These are phyloP conservation scores for Rhynchosporium agropyri DNA, from an alignment of 2,329 filamentous ascomycete genomes.

Conservation along the genomic window DNA sequence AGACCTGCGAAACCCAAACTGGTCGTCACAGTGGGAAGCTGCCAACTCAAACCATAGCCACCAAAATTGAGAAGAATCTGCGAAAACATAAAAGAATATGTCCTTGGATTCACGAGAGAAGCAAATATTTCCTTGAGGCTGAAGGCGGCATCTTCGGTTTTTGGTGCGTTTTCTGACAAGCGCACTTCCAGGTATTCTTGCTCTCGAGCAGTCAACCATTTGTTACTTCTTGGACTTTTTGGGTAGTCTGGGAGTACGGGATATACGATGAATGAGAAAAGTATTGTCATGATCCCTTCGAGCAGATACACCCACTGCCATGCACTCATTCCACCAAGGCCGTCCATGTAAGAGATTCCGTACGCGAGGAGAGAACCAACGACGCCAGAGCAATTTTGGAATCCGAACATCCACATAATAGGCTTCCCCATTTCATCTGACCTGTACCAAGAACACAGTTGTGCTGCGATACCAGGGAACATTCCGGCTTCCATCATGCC, in stretches of 20 bases:
- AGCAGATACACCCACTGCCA: conserved; percentile 62
- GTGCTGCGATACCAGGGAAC: conserved; percentile 48
- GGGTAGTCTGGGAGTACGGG: conserved; percentile 50
- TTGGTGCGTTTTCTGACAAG: conserved; percentile 45
- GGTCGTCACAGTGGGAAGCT: conserved; percentile 48
- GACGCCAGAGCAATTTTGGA: conserved; percentile 44
- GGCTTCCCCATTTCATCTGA: conserved; percentile 49
- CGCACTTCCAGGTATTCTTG: conserved; percentile 47
- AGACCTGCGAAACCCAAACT: conserved; percentile 47
- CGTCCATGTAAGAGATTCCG: conserved; percentile 49
- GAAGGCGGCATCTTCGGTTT: conserved; percentile 45
- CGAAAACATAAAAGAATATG: conserved; percentile 45
- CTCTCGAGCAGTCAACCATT: conserved; percentile 46
- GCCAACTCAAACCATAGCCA: conserved; percentile 48
- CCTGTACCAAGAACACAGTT: conserved; percentile 52
- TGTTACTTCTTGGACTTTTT: conserved; percentile 44
- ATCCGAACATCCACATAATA: conserved; percentile 49
- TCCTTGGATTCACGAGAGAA: conserved; percentile 43
- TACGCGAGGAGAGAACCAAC: conserved; percentile 52
- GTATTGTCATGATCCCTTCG: conserved; percentile 48
- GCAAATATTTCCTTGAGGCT: conserved; percentile 43
- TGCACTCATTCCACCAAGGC: conserved; percentile 50
- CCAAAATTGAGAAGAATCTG: conserved; percentile 47
- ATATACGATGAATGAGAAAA: conserved; percentile 46
- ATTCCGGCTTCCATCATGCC: conserved; percentile 48